Percentiles rank a stretch among this genome's conserved stretches.
Conservation (phyloP, 2,329 filamentous ascomycete genomes). For the Aspergillus melleus region DNA sequence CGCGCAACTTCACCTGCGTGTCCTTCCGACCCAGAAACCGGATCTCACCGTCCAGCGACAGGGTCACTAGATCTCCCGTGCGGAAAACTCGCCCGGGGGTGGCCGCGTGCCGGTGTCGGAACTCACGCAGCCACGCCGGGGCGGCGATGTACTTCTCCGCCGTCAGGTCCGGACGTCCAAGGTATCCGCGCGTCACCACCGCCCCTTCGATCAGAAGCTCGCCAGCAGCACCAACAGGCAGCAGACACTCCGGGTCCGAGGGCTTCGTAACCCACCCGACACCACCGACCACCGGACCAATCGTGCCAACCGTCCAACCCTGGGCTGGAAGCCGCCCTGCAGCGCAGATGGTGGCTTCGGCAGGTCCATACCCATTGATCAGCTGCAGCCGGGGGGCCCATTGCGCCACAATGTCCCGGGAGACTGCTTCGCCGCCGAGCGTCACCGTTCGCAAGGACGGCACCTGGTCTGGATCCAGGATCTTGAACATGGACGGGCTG, state of each 20-base stretch:
- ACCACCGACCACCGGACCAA: conserved; percentile 33
- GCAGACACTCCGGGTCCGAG: conserved; percentile 34
- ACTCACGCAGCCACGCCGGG: conserved; percentile 18
- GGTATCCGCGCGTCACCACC: conserved; percentile 25
- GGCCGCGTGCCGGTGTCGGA: neutral
- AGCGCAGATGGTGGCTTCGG: conserved; percentile 28
- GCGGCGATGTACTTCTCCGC: conserved; percentile 21
- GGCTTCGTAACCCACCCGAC: conserved; percentile 40
- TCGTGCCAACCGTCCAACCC: conserved; percentile 16
- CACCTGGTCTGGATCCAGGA: neutral
- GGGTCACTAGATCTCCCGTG: conserved; percentile 27
- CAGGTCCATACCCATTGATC: conserved; percentile 41
- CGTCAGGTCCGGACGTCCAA: conserved; percentile 17
- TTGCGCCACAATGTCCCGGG: neutral
- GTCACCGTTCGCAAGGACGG: neutral
- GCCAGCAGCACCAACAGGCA: conserved; percentile 39
- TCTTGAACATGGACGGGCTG: conserved; percentile 7
- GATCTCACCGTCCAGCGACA: no score
- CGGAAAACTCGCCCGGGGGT: conserved; percentile 19
- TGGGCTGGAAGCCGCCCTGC: conserved; percentile 26
- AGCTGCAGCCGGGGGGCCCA: conserved; percentile 15
- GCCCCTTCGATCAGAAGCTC: conserved; percentile 43
- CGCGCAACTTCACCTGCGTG: no score
- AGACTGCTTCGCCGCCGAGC: neutral
- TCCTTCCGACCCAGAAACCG: no score